phyloP scores from a whole-genome alignment of 164 flowering plant genomes.

The Liquidambar formosana region DNA sequence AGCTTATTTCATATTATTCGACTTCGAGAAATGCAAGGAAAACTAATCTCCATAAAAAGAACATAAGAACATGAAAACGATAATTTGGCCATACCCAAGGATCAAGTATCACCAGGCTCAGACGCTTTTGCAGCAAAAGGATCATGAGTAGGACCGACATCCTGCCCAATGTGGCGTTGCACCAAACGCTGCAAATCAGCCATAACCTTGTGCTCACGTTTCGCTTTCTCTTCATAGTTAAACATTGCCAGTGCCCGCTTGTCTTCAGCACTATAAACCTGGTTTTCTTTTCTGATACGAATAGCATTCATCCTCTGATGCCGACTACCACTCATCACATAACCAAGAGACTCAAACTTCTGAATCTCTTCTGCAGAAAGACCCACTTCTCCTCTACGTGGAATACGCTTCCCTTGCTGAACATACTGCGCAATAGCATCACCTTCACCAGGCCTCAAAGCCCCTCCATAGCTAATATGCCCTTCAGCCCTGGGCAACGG shows the following conservation, averaged over 20 bases:
- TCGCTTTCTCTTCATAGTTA: slow-evolving; percentile 92
- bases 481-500: slow-evolving; percentile 96
- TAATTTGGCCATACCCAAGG: slow-evolving; percentile 21
- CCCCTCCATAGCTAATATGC: slow-evolving; percentile 99
- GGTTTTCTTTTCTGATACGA: slow-evolving; percentile 98
- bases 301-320: slow-evolving; percentile 99
- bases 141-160: slow-evolving; percentile 88
- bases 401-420: slow-evolving; percentile 97
- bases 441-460: slow-evolving; percentile 97
- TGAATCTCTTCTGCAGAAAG: slow-evolving; percentile 95
- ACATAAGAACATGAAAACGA: slow-evolving; percentile 2
- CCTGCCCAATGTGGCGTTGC: slow-evolving; percentile 92
- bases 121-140: slow-evolving; percentile 67
- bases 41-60: neutral
- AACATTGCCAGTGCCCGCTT: slow-evolving; percentile 93
- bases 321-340: slow-evolving; percentile 99
- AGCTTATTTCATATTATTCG: neutral
- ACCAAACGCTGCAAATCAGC: slow-evolving; percentile 92
- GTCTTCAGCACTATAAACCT: slow-evolving; percentile 96
- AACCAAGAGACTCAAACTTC: slow-evolving; percentile 87
- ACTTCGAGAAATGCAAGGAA: neutral
- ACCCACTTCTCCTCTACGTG: slow-evolving; percentile 98
- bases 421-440: slow-evolving; percentile 99
- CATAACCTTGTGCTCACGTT: slow-evolving; percentile 95
- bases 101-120: slow-evolving; percentile 66